Evolutionary conservation across 1,284 basidiomycete genomes (phyloP), one percentile per base, ranked within the genome.

Genomic region (Sporisorium graminicola): DNA sequence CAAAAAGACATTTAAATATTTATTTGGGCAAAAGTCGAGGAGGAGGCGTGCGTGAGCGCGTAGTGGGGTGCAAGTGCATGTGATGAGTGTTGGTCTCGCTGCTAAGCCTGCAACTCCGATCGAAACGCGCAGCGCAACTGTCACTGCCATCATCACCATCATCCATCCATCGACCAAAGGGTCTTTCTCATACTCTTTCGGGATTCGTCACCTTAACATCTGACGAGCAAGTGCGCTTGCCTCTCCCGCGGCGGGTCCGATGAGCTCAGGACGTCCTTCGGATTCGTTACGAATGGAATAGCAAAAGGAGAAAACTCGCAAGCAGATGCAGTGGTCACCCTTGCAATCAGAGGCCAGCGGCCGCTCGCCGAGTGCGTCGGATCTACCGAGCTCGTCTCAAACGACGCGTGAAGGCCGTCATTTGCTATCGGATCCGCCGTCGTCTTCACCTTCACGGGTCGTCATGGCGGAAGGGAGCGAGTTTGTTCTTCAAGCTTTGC

Each of bases 381-480:
- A 51, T n/a, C 24, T 40, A 4, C 18, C 58, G 18, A 47, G 22
- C 50, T 57, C 44, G 12, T 63, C 66, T 53, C 58, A 50, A 10
- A 53, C 46, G 14, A 43, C 52, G 12, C 46, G 50, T 49, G n/a
- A 49, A 6, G n/a, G 53, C 10, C 46, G 49, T 20, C 46, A 51
- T 5, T 2, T 27, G 20, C 29, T 44, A 5, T 51, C 40, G 26
- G 44, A 42, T 2, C 59, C 22, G 6, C 49, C 59, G 24, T 14
- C 59, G 7, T n/a, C 55, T 3, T 55, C 49, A 22, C 29, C 63
- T 2, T 55, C 63, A 6, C 58, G 57, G 6, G 55, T 75, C 5
- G 67, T 75, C 5, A 42, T 61, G 6, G 67, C 67, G 3, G 73
- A 71, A 33, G 73, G 73, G 4, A 75, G 51, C 54, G 64, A 67